Base-by-base conservation (phyloP, 2,329 filamentous ascomycete species). In the Xylariaceae sp. region DNA sequence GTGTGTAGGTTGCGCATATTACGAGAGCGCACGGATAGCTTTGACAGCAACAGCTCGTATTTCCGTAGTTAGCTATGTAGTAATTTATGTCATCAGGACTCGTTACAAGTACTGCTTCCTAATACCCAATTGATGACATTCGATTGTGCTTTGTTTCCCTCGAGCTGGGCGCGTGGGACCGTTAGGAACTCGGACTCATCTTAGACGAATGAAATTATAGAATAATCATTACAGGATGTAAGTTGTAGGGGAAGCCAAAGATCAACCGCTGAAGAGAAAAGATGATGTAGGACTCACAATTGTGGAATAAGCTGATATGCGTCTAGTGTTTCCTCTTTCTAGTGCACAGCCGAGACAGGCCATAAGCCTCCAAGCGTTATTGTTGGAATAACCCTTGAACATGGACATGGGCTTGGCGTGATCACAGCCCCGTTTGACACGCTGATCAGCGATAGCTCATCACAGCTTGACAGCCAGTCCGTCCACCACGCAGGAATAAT, bases 61-160 rank as follows among this genome's bases (percentile, higher is more conserved):
- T 39, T 58, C 31, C 26, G n/a, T 56, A 63, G 53, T 31, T 60
- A 64, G 56, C 29, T 61, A 58, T 49, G 52, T 67, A 65, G 60
- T 60, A 63, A 60, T 55, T 47, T 26, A 55, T 23, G 39, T 48
- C 6, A 24, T 24, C 24, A 11, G 21, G 16, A 21, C 21, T 40
- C 26, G 17, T n/a, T 11, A 49, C 31, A 3, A n/a, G 17, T 17
- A 26, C 19, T 36, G 23, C n/a, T n/a, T n/a, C n/a, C n/a, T n/a
- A n/a, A n/a, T n/a, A n/a, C n/a, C n/a, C n/a, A n/a, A n/a, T n/a
- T n/a, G n/a, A n/a, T n/a, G n/a, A n/a, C n/a, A n/a, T n/a, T n/a
- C n/a, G n/a, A n/a, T n/a, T n/a, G n/a, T n/a, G n/a, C n/a, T n/a
- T n/a, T n/a, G n/a, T n/a, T n/a, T n/a, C n/a, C n/a, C n/a, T n/a